phyloP scores from a whole-genome alignment of 2,329 filamentous ascomycete genomes.

The Colletotrichum melonis region DNA sequence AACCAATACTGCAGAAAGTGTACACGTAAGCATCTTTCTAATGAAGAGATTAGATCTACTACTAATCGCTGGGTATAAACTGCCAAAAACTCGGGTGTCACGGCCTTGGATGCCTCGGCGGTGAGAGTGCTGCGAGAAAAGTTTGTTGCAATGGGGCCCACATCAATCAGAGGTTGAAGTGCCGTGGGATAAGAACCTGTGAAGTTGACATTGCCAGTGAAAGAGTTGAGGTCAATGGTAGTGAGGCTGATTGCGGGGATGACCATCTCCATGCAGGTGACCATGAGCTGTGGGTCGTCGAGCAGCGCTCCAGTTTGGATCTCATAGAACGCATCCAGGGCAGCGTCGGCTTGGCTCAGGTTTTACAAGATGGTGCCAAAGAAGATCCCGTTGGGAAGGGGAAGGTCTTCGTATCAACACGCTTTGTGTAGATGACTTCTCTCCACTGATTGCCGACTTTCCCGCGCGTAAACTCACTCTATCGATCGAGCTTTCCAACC shows the following conservation, averaged over 20 bases:
- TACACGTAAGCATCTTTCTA: background rate
- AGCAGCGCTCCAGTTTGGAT: slow-evolving; percentile 40
- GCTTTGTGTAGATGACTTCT: no score
- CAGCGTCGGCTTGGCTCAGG: slow-evolving; percentile 22
- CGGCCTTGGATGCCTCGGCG: background rate
- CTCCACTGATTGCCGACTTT: no score
- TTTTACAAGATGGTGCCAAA: slow-evolving; percentile 1
- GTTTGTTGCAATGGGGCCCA: background rate
- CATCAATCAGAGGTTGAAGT: background rate
- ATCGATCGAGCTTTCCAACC: no score
- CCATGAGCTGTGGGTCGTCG: slow-evolving; percentile 27
- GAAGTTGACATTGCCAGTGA: background rate
- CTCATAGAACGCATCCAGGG: slow-evolving; percentile 32
- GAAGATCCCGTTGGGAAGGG: background rate
- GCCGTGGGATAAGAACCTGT: background rate
- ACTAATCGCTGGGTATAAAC: background rate
- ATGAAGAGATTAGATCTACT: background rate
- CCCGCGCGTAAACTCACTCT: fast-evolving
- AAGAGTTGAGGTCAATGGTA: background rate
- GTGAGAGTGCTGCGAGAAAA: background rate
- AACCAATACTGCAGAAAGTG: background rate
- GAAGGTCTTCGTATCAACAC: background rate
- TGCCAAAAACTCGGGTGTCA: background rate
- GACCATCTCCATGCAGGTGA: slow-evolving; percentile 27
- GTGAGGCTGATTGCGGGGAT: slow-evolving; percentile 29